Conservation (phyloP, 306 rosid genomes). For the Ziziphus jujuba region DNA sequence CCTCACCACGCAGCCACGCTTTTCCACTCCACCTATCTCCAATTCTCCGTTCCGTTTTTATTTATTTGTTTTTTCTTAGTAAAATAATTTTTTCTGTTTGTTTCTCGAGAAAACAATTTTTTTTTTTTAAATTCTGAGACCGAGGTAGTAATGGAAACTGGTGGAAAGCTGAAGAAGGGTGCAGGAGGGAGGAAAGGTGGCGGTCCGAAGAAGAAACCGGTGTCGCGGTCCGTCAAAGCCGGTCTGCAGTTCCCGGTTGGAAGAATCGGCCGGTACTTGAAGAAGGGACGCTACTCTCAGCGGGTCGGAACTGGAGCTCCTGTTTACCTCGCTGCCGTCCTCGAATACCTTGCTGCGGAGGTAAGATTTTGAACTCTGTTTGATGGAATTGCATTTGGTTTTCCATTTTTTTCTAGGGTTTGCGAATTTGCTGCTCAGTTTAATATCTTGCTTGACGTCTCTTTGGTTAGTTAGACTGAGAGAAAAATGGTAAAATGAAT, state of each 20-base stretch:
- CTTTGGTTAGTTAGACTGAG: background rate
- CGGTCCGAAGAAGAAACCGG: slow-evolving; percentile 48
- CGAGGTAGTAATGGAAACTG: background rate
- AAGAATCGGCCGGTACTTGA: slow-evolving; percentile 47
- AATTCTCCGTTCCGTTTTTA: background rate
- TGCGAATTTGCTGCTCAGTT: background rate
- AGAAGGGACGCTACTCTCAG: slow-evolving; percentile 45
- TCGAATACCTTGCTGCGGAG: slow-evolving; percentile 52
- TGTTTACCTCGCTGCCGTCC: slow-evolving; percentile 50
- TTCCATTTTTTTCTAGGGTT: background rate
- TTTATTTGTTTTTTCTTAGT: too few relatives aligned
- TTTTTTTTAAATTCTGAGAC: background rate
- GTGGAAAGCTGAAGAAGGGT: slow-evolving; percentile 39
- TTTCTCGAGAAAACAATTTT: slow-evolving; percentile 14
- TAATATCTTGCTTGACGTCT: background rate
- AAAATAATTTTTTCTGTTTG: slow-evolving; percentile 14
- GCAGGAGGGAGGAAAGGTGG: slow-evolving; percentile 46
- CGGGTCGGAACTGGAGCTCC: slow-evolving; percentile 55
- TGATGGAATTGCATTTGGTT: background rate
- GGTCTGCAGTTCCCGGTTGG: slow-evolving; percentile 55
- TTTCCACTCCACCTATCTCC: background rate
- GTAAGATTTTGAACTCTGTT: slow-evolving; percentile 11
- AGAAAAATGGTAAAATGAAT: background rate
- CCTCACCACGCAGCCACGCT: background rate
- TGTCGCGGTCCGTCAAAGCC: slow-evolving; percentile 43